Evolutionary conservation across 1,284 basidiomycete genomes (phyloP), one percentile per base, ranked within the genome.

Genomic region (Cryptococcus sp.): DNA sequence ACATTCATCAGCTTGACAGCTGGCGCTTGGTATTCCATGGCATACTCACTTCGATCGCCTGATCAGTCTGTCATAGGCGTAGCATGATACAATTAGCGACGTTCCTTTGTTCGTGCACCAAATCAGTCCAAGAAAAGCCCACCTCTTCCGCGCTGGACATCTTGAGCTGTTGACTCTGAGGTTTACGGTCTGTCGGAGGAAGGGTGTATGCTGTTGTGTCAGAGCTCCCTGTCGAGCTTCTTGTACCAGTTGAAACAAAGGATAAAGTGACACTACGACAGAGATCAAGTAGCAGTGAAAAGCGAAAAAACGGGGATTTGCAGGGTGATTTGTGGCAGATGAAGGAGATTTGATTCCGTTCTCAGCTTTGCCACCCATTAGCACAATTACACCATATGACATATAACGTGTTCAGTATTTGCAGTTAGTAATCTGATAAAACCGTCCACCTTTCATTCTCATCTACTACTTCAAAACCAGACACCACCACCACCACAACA

Each of bases 21-120:
- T 20, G 15, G 20, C 22, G n/a, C 13, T 15, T 38, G 11, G 3
- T 20, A 16, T 46, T 16, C 23, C 17, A 16, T 10, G 5, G 29
- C 29, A 13, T 34, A 54, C 68, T 51, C 50, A 74, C 73, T 67
- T 75, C 68, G 57, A 77, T 74, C 44, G 71, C 72, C 54, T 77
- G 73, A 63, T 77, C 75, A 55, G 71, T 72, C 75, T 77, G 55
- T 54, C 37, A 60, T 47, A 50, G 10, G 23, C n/a, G 6, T 16
- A 50, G 19, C 17, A 51, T 10, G 29, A 65, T 61, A 45, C 8
- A 20, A 50, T 51, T 10, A 15, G 40, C 10, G n/a, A 5, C 38
- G 19, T 19, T 46, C 45, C 11, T 45, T n/a, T 50, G 5, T 44
- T 46, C 20, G 41, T 15, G 19, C 22, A 38, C 48, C 2, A 8